These are phyloP conservation scores for Cytospora mali DNA, from an alignment of 2,329 filamentous ascomycete species.

Conservation along the genomic window DNA sequence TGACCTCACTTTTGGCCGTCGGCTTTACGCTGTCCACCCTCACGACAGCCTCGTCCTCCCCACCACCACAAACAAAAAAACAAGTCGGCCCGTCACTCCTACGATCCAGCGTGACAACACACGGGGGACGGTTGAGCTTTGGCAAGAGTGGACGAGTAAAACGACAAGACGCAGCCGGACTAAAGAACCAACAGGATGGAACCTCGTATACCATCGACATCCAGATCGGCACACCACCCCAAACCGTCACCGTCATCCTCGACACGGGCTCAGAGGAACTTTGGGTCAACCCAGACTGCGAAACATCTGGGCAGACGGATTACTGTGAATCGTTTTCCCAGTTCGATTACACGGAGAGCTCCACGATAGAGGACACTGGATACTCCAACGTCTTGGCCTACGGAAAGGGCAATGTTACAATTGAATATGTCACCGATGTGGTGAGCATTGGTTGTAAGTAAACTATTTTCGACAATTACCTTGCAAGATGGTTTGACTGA, in stretches of 20 bases:
- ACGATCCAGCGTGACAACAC: slow-evolving; percentile 12
- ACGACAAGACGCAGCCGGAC: slow-evolving; percentile 7
- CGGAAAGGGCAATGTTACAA: slow-evolving; percentile 43
- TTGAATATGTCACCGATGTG: slow-evolving; percentile 50
- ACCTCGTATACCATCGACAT: slow-evolving; percentile 37
- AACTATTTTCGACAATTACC: too few species aligned
- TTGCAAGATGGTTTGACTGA: too few species aligned
- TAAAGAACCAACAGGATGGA: slow-evolving; percentile 17
- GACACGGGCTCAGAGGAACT: slow-evolving; percentile 59
- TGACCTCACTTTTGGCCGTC: background rate
- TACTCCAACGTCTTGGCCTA: slow-evolving; percentile 43
- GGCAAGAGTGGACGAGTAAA: background rate
- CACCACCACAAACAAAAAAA: background rate
- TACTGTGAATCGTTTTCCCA: slow-evolving; percentile 47
- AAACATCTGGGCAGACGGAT: slow-evolving; percentile 36
- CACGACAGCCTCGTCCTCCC: background rate
- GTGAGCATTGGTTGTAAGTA: slow-evolving; percentile 48
- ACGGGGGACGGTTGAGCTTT: background rate
- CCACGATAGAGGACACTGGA: slow-evolving; percentile 42
- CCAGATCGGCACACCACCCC: slow-evolving; percentile 51
- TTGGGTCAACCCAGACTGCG: slow-evolving; percentile 57
- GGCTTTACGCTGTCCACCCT: background rate
- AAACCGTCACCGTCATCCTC: slow-evolving; percentile 51
- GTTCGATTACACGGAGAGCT: slow-evolving; percentile 48
- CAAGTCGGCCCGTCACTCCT: slow-evolving; percentile 2